Percentiles rank a stretch among this genome's conserved stretches.
Evolutionary conservation across 768 basidiomycete genomes (phyloP).

Genomic region (Crucibulum laeve): DNA sequence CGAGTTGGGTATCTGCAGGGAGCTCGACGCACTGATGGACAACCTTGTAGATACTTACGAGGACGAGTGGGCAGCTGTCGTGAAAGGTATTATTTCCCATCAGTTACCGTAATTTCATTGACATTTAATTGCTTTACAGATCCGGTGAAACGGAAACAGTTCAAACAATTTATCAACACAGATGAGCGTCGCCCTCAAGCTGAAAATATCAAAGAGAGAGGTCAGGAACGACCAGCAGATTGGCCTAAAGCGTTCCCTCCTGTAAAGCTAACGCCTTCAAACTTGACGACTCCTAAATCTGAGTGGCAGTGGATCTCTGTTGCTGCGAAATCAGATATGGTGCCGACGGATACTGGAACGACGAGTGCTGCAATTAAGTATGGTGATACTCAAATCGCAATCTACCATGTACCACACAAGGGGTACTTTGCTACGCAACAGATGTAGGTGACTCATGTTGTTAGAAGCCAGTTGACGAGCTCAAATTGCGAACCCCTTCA

Average conservation of each 20-base stretch:
- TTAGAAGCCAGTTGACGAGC: neutral
- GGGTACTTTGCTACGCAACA: constrained; percentile 69
- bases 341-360: constrained; percentile 37
- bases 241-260: constrained; percentile 59
- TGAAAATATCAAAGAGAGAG: constrained; percentile 56
- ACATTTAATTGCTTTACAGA: constrained; percentile 18
- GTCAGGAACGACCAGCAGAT: constrained; percentile 60
- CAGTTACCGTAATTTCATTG: constrained; percentile 11
- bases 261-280: constrained; percentile 34
- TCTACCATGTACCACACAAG: constrained; percentile 57
- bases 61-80: constrained; percentile 68
- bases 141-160: constrained; percentile 41
- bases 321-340: constrained; percentile 44
- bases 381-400: constrained; percentile 62
- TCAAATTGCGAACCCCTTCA: neutral
- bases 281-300: constrained; percentile 37
- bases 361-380: constrained; percentile 55
- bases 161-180: constrained; percentile 67
- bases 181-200: constrained; percentile 36
- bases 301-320: constrained; percentile 57
- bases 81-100: constrained; percentile 27
- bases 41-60: constrained; percentile 60
- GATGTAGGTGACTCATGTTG: constrained; percentile 27
- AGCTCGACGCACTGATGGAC: constrained; percentile 65
- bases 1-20: constrained; percentile 65